Evolutionary conservation across 2,329 filamentous ascomycete genomes (phyloP).

Genomic region (Alternaria burnsii): DNA sequence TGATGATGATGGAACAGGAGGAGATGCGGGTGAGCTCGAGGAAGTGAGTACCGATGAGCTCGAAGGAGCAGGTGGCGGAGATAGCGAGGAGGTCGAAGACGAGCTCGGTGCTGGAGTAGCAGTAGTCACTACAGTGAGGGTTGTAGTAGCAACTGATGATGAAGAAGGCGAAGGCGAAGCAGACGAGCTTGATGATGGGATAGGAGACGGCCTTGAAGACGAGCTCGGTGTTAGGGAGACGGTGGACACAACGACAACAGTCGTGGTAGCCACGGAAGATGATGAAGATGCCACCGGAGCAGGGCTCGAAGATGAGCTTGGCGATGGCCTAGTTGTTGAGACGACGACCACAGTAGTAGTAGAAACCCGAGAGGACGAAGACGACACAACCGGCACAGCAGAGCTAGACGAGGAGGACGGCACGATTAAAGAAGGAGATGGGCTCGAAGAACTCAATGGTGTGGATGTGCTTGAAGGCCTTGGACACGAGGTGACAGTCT

Average conservation of each 20-base stretch:
- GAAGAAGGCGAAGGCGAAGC: neutral
- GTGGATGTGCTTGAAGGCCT: neutral
- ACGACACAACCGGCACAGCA: neutral
- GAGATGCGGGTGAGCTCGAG: neutral
- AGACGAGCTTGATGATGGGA: no score
- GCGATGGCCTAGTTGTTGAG: neutral
- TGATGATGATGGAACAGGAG: neutral
- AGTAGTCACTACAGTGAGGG: no score
- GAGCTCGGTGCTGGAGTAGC: neutral
- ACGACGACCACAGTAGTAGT: neutral
- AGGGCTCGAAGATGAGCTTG: neutral
- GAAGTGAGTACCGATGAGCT: no score
- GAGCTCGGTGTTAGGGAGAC: neutral
- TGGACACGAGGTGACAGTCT: slow-evolving; percentile 8
- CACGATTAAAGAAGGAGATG: neutral
- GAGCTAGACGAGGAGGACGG: neutral
- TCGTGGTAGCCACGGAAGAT: neutral
- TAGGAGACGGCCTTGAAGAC: no score
- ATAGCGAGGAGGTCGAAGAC: neutral
- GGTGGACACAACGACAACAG: neutral
- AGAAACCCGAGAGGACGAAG: neutral
- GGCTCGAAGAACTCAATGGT: neutral
- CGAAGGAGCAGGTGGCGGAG: no score
- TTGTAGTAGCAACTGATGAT: neutral
- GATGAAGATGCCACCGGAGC: neutral